Evolutionary conservation across 345 rosid genomes (phyloP).

Genomic region (Eucalyptus shirleyi): DNA sequence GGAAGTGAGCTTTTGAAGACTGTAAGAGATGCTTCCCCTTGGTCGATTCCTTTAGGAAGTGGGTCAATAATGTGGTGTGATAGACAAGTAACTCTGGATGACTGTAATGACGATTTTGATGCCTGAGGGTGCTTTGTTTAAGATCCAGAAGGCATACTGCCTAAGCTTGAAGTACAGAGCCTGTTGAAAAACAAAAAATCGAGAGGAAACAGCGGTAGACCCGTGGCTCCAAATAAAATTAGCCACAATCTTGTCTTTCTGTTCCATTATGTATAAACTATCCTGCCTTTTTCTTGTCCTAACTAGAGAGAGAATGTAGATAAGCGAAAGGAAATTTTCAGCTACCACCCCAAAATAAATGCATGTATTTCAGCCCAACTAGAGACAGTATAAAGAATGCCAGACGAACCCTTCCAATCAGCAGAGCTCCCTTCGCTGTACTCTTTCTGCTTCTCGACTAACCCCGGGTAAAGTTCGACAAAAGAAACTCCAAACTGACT

Average conservation of each 20-base stretch:
- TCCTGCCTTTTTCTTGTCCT: conserved; percentile 21
- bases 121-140: no score
- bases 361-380: conserved; percentile 95
- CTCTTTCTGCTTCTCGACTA: conserved; percentile 67
- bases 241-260: conserved; percentile 24
- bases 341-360: conserved; percentile 75
- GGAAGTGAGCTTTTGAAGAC: no score
- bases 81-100: no score
- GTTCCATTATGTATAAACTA: conserved; percentile 7
- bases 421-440: conserved; percentile 23
- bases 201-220: conserved; percentile 4
- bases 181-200: background rate
- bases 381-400: conserved; percentile 71
- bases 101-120: no score
- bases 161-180: background rate
- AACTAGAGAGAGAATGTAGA: conserved; percentile 1
- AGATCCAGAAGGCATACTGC: no score
- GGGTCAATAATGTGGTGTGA: no score
- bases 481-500: conserved; percentile 80
- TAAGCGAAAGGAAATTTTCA: background rate
- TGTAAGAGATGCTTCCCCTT: no score
- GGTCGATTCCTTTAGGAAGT: no score
- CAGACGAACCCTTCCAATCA: conserved; percentile 62
- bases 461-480: conserved; percentile 56
- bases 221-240: conserved; percentile 30